phyloP scores from a whole-genome alignment of 371 early-diverging fungal species.

The Chytridium lagenaria region DNA sequence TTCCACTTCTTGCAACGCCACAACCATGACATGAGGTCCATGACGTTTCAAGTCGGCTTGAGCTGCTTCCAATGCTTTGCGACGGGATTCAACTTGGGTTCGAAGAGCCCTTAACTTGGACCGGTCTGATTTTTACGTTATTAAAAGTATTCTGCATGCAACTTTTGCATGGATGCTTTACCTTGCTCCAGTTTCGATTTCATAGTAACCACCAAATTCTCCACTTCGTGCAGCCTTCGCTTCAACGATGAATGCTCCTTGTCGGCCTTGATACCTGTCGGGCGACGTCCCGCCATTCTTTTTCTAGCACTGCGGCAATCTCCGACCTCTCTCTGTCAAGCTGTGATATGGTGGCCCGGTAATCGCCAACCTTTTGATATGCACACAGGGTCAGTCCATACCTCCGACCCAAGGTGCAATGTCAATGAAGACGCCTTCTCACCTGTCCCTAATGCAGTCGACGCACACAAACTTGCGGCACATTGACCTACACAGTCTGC shows the following conservation, averaged over 20 bases:
- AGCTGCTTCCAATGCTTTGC: not conserved
- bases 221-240: not conserved
- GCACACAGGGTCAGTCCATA: not conserved
- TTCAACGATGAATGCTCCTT: not conserved
- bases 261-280: slow-evolving; percentile 5
- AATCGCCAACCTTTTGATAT: not conserved
- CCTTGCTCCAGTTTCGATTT: not conserved
- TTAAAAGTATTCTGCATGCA: not conserved
- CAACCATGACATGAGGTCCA: not conserved
- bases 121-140: not conserved
- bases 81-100: not conserved
- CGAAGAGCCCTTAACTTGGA: not conserved
- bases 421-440: not conserved
- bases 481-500: not conserved
- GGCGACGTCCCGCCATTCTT: not conserved
- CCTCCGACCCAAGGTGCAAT: not conserved
- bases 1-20: slow-evolving; percentile 18
- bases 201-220: not conserved
- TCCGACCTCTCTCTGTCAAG: not conserved
- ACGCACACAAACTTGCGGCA: not conserved
- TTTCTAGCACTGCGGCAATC: not conserved
- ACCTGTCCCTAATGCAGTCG: slow-evolving; percentile 14
- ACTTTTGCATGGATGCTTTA: not conserved
- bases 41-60: not conserved
- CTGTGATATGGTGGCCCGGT: not conserved